Conservation (phyloP, 1,139 yeast genomes). For the Pneumocystis canis region DNA sequence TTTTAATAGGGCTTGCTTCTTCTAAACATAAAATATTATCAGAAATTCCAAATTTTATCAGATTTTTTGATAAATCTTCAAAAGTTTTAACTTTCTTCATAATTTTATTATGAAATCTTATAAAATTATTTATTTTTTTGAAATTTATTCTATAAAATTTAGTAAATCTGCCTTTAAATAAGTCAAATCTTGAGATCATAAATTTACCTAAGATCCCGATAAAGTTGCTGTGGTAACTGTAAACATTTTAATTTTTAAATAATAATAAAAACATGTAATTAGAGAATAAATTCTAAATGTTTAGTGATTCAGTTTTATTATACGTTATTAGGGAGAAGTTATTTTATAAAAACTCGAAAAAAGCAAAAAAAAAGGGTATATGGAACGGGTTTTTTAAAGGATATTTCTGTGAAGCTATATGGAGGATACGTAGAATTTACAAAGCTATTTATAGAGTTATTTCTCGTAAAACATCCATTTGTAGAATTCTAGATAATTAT, state of each 20-base stretch:
- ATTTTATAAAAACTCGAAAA: not conserved
- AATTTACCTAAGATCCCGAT: not conserved
- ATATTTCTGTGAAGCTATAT: not conserved
- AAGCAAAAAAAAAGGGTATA: not conserved
- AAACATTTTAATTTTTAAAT: not conserved
- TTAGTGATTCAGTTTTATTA: not conserved
- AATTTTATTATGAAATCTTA: not conserved
- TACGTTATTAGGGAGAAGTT: not conserved
- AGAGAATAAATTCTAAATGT: not conserved
- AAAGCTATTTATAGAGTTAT: not conserved
- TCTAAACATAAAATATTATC: slow-evolving; percentile 22
- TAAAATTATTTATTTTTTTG: not conserved
- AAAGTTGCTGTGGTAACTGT: not conserved
- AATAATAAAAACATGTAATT: not conserved
- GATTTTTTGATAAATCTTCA: not conserved
- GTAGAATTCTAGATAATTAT: not conserved
- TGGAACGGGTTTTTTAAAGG: not conserved
- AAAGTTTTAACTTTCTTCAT: not conserved
- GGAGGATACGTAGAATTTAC: not conserved
- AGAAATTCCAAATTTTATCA: slow-evolving; percentile 8
- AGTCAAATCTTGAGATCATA: not conserved
- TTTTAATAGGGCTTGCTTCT: slow-evolving; percentile 54
- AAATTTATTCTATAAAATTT: not conserved
- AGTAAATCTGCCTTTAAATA: not conserved
- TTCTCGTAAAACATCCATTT: not conserved